Base-by-base conservation (phyloP, 1,139 yeast genomes). In the Geotrichum histeridarum region DNA sequence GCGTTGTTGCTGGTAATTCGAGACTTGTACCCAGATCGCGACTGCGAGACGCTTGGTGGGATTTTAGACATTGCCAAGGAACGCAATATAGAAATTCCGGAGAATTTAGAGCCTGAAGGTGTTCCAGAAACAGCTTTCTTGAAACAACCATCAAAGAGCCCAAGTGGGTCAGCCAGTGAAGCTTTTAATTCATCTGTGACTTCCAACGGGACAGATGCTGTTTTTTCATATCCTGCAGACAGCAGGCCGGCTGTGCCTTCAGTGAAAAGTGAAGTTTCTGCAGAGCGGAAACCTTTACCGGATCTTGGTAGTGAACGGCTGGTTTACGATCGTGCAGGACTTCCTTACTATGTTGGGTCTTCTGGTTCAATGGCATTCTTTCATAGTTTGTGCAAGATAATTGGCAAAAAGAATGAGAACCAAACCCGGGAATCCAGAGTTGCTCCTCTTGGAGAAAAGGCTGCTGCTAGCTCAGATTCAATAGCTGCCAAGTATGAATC, bases 291-390 rank as follows among this genome's bases (percentile, higher is more conserved):
- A 14, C 50, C 57, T 15, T 32, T 42, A 27, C 53, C 54, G 2
- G 57, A 55, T 41, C 32, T 55, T 38, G 57, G 57, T 30, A 31
- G 46, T 17, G 57, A 55, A 41, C 42, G 57, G 12, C 52, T 55
- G 35, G 52, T 55, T 36, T 55, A 55, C 31, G 57, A 55, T 46
- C 52, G 55, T 14, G 53, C 51, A 1, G 57, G 57, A 2, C 50
- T 52, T 4, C 57, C 57, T 18, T 53, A 55, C 37, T 55, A 55
- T 35, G 57, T 50, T 4, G 57, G 57, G 8, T 46, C 57, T 14
- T 45, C 54, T 6, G 57, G 57, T 8, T 55, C 57, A n/a, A 55
- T 55, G 57, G 57, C 57, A 6, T 55, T 55, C 43, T 55, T 55
- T 35, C 55, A 55, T 41, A 53, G 57, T 32, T 41, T 55, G 18